Evolutionary conservation across 805 yeast species (phyloP), one percentile per base, ranked within the genome.

Genomic region (Hanseniaspora vineae): DNA sequence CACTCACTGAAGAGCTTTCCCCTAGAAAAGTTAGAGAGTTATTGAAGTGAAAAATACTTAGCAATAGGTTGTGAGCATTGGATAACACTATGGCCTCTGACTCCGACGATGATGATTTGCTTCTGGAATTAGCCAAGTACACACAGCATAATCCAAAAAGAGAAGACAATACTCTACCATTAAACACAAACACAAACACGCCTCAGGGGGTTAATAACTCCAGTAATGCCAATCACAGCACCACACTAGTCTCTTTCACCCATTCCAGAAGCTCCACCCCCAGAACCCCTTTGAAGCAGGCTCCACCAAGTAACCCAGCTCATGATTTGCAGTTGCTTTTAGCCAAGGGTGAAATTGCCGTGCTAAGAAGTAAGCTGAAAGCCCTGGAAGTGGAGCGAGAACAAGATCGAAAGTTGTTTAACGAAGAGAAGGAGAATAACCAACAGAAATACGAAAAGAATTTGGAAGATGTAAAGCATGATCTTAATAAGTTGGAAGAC

Each of bases 311-410:
- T 33, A 33, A 14, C 9, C 11, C 29, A 8, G 29, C 29, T 4
- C 29, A 23, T 23, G 15, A 14, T 33, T n/a, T 17, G 35, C 15
- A n/a, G 4, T 31, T 17, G 66, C 69, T 67, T 47, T 65, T 71
- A 35, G 81, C 85, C 5, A 76, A 75, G 48, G 97, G 97, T 2
- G 96, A 89, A 57, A 79, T 84, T 35, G 80, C 92, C 13, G 80
- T 88, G 35, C 67, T 89, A 15, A 68, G 94, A 47, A 77, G 81
- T 10, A 85, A 80, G 54, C 64, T 84, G 18, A 65, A 71, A 18
- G 71, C 73, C 40, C 51, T 75, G 2, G 75, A 73, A 45, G 58
- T 57, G 23, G 68, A 66, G 44, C 66, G 66, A 40, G 65, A 65
- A 6, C 62, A 60, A 1, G 79, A 75, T 52, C 56, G 66, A 23